These are phyloP conservation scores for Hyphopichia pseudoburtonii DNA, from an alignment of 1,139 yeast species.

Conservation along the genomic window DNA sequence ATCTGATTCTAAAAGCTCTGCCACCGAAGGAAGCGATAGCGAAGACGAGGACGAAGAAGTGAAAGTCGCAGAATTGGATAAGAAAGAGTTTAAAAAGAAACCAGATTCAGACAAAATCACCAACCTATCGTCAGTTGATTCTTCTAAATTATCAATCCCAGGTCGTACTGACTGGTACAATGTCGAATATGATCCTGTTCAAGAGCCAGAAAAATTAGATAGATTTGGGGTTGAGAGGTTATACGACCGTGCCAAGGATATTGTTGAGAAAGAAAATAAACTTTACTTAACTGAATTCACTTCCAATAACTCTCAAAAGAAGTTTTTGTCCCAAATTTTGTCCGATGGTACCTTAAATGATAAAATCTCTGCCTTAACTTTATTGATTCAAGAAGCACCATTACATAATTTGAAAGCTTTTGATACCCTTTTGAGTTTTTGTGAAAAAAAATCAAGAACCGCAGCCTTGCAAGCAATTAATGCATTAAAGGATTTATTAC, in stretches of 20 bases:
- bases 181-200: slow-evolving; percentile 33
- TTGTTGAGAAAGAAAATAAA: slow-evolving; percentile 71
- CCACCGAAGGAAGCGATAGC: no score
- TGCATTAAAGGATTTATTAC: slow-evolving; percentile 84
- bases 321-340: slow-evolving; percentile 85
- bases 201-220: slow-evolving; percentile 42
- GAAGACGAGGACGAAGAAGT: slow-evolving; percentile 16
- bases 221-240: slow-evolving; percentile 56
- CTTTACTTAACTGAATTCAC: slow-evolving; percentile 75
- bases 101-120: slow-evolving; percentile 43
- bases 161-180: slow-evolving; percentile 80
- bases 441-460: slow-evolving; percentile 90
- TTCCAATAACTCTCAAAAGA: slow-evolving; percentile 78
- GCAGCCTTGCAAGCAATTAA: slow-evolving; percentile 89
- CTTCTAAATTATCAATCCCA: slow-evolving; percentile 59
- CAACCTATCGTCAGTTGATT: slow-evolving; percentile 53
- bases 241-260: slow-evolving; percentile 62
- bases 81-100: slow-evolving; percentile 13
- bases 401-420: slow-evolving; percentile 83
- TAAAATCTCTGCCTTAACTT: slow-evolving; percentile 91
- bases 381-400: slow-evolving; percentile 93
- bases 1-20: no score
- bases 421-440: slow-evolving; percentile 72
- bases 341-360: slow-evolving; percentile 93
- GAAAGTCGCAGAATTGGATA: slow-evolving; percentile 3